These are phyloP conservation scores for Trametes sanguinea DNA, from an alignment of 768 basidiomycete genomes.

Conservation along the genomic window DNA sequence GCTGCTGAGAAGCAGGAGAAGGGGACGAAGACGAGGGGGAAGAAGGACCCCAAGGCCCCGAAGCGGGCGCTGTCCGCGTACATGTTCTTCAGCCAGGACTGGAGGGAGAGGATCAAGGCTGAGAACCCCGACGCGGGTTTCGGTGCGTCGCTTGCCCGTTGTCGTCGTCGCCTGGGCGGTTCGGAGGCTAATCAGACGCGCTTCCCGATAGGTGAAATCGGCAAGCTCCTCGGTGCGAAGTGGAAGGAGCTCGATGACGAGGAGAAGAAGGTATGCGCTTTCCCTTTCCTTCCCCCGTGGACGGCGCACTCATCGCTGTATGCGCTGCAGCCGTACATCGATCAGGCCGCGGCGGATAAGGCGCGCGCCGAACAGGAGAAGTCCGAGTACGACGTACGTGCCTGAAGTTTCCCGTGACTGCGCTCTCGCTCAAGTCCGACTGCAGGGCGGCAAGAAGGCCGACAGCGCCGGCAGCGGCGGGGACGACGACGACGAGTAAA, in stretches of 20 bases:
- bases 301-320: constrained; percentile 8
- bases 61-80: constrained; percentile 95
- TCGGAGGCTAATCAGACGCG: constrained; percentile 11
- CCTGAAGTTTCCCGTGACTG: background rate
- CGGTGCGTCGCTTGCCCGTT: constrained; percentile 48
- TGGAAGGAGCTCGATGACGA: constrained; percentile 94
- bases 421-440: background rate
- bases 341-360: constrained; percentile 88
- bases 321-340: constrained; percentile 73
- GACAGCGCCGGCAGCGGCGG: constrained; percentile 43
- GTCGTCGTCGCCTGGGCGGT: background rate
- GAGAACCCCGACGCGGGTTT: constrained; percentile 96
- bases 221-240: constrained; percentile 92
- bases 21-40: constrained; percentile 50
- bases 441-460: constrained; percentile 38
- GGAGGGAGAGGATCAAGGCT: constrained; percentile 92
- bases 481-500: constrained; percentile 47
- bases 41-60: constrained; percentile 84
- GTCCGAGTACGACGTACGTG: constrained; percentile 45
- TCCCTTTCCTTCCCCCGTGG: background rate
- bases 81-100: constrained; percentile 98
- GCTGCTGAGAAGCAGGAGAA: constrained; percentile 74
- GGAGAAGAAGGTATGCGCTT: constrained; percentile 79
- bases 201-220: constrained; percentile 66
- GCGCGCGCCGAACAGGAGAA: constrained; percentile 83